Evolutionary conservation across 495 filamentous ascomycete genomes (phyloP), one percentile per base, ranked within the genome.

Genomic region (Aspergillus leporis): DNA sequence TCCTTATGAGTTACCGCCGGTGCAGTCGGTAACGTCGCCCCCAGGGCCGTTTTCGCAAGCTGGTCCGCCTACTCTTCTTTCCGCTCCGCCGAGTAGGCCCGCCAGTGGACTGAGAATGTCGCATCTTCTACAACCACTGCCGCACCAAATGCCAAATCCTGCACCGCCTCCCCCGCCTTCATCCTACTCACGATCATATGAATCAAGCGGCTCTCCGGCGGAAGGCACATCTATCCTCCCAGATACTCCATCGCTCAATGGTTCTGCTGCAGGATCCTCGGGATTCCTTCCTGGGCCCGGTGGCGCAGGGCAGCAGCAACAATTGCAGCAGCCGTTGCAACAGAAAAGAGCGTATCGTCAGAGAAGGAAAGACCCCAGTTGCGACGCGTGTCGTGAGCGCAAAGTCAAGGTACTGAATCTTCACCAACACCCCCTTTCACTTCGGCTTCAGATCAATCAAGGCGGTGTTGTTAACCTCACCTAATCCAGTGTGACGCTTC

Each of bases 271-370:
- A 19, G 69, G 75, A 16, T 65, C 71, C 34, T 65, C 79, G 50
- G 74, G 69, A 43, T 66, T 83, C 51, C 71, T 78, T 34, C 78
- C 79, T 23, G 70, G 79, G 16, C 78, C 78, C 32, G 63, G 72
- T 38, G 64, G 72, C 21, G 60, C 66, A 58, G 71, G 77, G 48
- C 78, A 81, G 58, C 68, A 64, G 5, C 70, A 72, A 23, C 74
- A 78, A 51, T 58, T 58, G 0, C 68, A 70, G 53, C 91, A 93
- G 73, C 78, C 80, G 51, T 55, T 73, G 46, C 77, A 78, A 55
- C 93, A 96, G 76, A 98, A 98, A 71, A 81, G 94, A 66, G 94
- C 93, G 7, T 98, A 98, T 74, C 84, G 94, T 34, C 94, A 98
- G 70, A 78, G 94, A 62, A 83, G 94, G 61, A 98, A 98, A 67